Evolutionary conservation across 768 basidiomycete species (phyloP), one percentile per base, ranked within the genome.

Genomic region (Lactarius hengduanensis): DNA sequence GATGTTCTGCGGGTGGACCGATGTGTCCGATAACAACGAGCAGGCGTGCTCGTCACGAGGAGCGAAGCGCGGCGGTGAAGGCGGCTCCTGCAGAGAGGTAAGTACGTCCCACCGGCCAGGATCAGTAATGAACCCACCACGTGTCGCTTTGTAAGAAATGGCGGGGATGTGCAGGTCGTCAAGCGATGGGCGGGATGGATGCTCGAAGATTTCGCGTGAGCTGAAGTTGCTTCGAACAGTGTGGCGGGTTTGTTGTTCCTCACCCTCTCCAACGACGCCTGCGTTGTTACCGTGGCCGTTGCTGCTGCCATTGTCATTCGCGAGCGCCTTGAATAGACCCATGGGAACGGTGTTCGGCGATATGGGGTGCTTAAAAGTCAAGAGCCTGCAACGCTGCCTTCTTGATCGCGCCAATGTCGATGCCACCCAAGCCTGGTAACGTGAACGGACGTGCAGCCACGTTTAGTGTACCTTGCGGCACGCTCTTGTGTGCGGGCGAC

Each of bases 271-370:
- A 7, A 36, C 3, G 22, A 45, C 18, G 15, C 22, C 54, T 9
- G 47, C 20, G 58, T 3, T 56, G 9, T 22, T 63, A 7, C 47
- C 16, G 53, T 76, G 77, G 57, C 69, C 72, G 64, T 69, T 71
- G 11, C 43, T 36, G 8, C 58, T 34, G 54, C 45, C 47, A 15
- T 50, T 50, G n/a, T 22, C 47, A 59, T 78, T 82, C 32, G 83
- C 86, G 58, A 92, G 80, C 13, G 90, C 89, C 77, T 93, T 93
- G 83, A 94, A 94, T 63, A 93, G 73, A 2, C 91, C 91, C 40
- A 92, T 92, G 22, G 92, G 92, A 9, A 93, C 88, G 9, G 89
- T 94, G 71, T 91, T 92, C 43, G 80, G 85, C 18, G 82, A 82
- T 13, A 81, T 75, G 20, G 85, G 81, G 65, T 85, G 85, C 72